Percentiles rank a stretch among this genome's conserved stretches.
Evolutionary conservation across 179 eudicot genomes (phyloP).

Genomic region (Drosera spatulata): DNA sequence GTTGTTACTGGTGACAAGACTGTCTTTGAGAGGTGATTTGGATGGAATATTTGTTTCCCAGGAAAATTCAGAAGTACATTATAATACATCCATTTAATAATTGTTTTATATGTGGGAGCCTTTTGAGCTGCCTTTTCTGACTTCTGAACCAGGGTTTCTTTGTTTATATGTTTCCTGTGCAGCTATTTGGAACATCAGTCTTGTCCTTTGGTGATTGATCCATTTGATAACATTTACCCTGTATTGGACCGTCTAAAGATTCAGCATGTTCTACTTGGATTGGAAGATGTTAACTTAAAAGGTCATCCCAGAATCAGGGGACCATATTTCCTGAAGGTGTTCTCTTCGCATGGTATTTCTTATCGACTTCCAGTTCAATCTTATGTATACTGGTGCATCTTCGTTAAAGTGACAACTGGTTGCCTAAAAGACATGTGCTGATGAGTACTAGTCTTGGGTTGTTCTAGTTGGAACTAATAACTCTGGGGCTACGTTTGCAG

Average conservation of each 20-base stretch:
- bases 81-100: no score
- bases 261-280: slow-evolving; percentile 64
- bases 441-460: no score
- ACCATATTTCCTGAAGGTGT: slow-evolving; percentile 73
- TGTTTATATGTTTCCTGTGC: slow-evolving; percentile 7
- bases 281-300: slow-evolving; percentile 40
- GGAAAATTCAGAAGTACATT: no score
- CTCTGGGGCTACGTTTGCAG: no score
- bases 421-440: no score
- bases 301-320: slow-evolving; percentile 55
- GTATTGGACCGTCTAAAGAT: slow-evolving; percentile 72
- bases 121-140: neutral
- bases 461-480: no score
- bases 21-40: no score
- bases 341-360: slow-evolving; percentile 3
- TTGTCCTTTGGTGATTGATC: slow-evolving; percentile 67
- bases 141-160: neutral
- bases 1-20: no score
- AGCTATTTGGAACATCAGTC: slow-evolving; percentile 48
- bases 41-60: no score
- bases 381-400: no score
- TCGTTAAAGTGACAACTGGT: no score
- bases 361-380: neutral
- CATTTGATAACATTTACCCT: slow-evolving; percentile 55
- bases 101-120: no score